phyloP scores from a whole-genome alignment of 2,329 filamentous ascomycete genomes.

The Proliferodiscus dingleyae region DNA sequence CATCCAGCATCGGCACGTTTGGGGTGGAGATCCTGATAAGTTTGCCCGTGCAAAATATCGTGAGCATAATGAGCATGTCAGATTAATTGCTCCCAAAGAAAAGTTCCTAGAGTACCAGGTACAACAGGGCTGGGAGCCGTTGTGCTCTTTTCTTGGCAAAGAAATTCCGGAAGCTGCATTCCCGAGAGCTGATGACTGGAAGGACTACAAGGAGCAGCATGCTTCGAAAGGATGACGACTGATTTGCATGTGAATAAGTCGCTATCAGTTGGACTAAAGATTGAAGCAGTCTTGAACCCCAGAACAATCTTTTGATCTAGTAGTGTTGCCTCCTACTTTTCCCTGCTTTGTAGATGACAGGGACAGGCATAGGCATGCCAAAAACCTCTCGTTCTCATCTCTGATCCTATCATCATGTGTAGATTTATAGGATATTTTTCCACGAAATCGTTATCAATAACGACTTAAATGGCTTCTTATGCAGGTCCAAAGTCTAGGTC shows the following conservation, averaged over 20 bases:
- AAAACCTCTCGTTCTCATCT: no score
- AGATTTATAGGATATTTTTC: no score
- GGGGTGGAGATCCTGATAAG: conserved; percentile 5
- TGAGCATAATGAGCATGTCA: conserved; percentile 12
- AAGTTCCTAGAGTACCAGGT: conserved; percentile 14
- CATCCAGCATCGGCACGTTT: conserved; percentile 5
- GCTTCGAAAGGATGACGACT: no score
- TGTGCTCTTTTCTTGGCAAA: conserved; percentile 18
- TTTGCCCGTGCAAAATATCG: conserved; percentile 6
- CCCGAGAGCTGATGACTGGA: conserved; percentile 1
- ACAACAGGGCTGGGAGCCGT: conserved; percentile 15
- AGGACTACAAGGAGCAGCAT: conserved; percentile 50
- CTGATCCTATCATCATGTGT: no score
- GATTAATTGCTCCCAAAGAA: background rate
- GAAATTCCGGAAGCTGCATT: conserved; percentile 8
- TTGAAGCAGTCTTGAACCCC: no score
- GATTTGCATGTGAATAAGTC: no score
- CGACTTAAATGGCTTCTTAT: no score
- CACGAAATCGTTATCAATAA: background rate
- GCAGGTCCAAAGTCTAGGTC: conserved; percentile 12
- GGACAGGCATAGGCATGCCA: no score
- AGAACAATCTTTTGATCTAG: no score
- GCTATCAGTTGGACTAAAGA: no score
- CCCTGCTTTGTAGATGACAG: no score
- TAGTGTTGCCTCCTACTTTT: no score